A percentile compares a stretch with the other conserved stretches of the same genome.
Evolutionary conservation across 768 basidiomycete species (phyloP).

Genomic region (Podaxis sp.): DNA sequence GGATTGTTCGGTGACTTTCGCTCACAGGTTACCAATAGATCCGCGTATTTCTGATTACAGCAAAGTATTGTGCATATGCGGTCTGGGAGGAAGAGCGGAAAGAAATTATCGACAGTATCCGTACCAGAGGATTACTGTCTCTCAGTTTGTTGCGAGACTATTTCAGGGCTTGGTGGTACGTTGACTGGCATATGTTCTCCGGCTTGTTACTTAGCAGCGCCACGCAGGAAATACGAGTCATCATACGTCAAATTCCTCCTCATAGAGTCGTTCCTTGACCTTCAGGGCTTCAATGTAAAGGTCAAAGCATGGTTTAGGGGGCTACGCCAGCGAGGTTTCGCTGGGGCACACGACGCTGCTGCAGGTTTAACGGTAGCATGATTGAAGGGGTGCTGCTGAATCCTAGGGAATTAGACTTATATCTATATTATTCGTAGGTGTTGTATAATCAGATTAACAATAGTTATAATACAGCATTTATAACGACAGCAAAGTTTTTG

Average conservation of each 20-base stretch:
- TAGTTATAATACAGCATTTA: constrained; percentile 5
- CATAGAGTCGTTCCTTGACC: constrained; percentile 64
- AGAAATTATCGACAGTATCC: constrained; percentile 45
- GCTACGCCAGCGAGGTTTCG: constrained; percentile 54
- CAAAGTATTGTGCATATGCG: constrained; percentile 81
- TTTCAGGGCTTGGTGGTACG: constrained; percentile 71
- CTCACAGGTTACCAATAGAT: constrained; percentile 39
- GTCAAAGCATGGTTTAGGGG: constrained; percentile 66
- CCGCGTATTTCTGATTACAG: constrained; percentile 89
- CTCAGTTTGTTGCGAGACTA: constrained; percentile 47
- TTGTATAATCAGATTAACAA: constrained; percentile 9
- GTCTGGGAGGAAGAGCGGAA: constrained; percentile 73
- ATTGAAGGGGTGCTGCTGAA: not conserved
- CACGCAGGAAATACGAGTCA: constrained; percentile 57
- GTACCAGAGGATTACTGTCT: constrained; percentile 50
- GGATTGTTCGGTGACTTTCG: not conserved
- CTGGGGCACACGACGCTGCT: constrained; percentile 69
- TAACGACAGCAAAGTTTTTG: not conserved
- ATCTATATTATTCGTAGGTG: constrained; percentile 4
- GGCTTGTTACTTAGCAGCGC: not conserved
- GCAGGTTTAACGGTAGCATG: constrained; percentile 53
- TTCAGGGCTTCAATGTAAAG: constrained; percentile 54
- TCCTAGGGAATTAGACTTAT: not conserved
- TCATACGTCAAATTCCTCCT: constrained; percentile 50
- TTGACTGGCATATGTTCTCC: constrained; percentile 6